phyloP scores from a whole-genome alignment of 1,284 basidiomycete species.

The Ceratobasidium sp. region DNA sequence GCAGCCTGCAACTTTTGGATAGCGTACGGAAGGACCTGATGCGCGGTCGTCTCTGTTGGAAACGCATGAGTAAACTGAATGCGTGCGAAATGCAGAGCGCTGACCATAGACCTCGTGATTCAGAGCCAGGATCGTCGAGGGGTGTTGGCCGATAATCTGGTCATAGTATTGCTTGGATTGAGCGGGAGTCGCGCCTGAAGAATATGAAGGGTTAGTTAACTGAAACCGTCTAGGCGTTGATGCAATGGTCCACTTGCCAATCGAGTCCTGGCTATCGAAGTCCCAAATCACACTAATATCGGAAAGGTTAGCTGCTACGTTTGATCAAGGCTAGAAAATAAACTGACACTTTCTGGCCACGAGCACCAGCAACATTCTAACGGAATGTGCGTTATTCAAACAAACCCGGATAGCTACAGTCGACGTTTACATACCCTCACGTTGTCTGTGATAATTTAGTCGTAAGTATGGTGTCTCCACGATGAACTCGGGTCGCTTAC shows the following conservation, averaged over 20 bases:
- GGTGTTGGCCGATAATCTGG: background rate
- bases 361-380: slow-evolving; percentile 31
- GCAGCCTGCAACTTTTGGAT: slow-evolving; percentile 41
- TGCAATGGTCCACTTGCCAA: background rate
- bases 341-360: slow-evolving; percentile 16
- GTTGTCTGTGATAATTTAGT: slow-evolving; percentile 1
- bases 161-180: slow-evolving; percentile 31
- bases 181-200: slow-evolving; percentile 10
- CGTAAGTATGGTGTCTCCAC: no score
- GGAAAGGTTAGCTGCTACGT: background rate
- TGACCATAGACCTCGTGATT: slow-evolving; percentile 44
- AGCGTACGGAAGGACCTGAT: slow-evolving; percentile 9
- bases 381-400: background rate
- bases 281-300: slow-evolving; percentile 43
- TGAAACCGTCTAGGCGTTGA: no score
- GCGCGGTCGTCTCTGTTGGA: background rate
- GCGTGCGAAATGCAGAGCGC: background rate
- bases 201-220: background rate
- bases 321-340: background rate
- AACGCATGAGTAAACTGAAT: background rate
- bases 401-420: no score
- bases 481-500: slow-evolving; percentile 18
- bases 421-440: slow-evolving; percentile 9
- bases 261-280: slow-evolving; percentile 44
- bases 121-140: slow-evolving; percentile 42